Evolutionary conservation across 2,329 filamentous ascomycete species (phyloP), one percentile per base, ranked within the genome.

Genomic region (Colletotrichum plurivorum): DNA sequence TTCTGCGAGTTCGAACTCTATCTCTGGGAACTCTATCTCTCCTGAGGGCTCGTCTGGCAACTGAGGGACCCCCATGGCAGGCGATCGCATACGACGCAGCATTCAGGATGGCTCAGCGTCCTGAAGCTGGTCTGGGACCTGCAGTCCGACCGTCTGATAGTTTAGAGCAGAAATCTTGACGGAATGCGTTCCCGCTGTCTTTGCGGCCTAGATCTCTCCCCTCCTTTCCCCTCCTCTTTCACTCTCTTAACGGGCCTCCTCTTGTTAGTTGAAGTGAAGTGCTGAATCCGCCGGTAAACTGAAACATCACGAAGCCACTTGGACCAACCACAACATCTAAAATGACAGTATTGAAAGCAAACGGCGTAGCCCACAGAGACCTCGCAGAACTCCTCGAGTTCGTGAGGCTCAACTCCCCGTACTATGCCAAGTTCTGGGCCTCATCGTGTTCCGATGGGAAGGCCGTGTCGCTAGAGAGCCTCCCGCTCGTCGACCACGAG

Each of bases 371-470:
- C 43, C 10, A n/a, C 12, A 7, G 16, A 31, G 12, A n/a, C 7
- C 55, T 69, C 15, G 6, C 55, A 51, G 66, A 66, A 16, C 25
- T 66, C n/a, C 31, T 69, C 16, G 25, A 60, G 12, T 66, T 66
- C 18, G 66, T 66, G 18, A 66, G 45, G 15, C 8, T 46, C 22
- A 66, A 69, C 18, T 69, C 62, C 1, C 45, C 55, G 8, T 69
- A 55, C 36, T 69, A 69, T 12, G 66, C 62, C 36, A 55, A 52
- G 25, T 52, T 22, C n/a, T 69, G 66, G 62, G 39, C 60, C 27
- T 27, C 51, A 1, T 20, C 10, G 31, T 36, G 31, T 10, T 10
- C 31, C 2, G 45, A 18, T 41, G 25, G 31, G 15, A 8, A 55
- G n/a, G 45, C 13, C n/a, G 41, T 56, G n/a, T 56, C 55, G 16